phyloP scores from a whole-genome alignment of 2,329 filamentous ascomycete genomes.

The Cyclaneusma minus region DNA sequence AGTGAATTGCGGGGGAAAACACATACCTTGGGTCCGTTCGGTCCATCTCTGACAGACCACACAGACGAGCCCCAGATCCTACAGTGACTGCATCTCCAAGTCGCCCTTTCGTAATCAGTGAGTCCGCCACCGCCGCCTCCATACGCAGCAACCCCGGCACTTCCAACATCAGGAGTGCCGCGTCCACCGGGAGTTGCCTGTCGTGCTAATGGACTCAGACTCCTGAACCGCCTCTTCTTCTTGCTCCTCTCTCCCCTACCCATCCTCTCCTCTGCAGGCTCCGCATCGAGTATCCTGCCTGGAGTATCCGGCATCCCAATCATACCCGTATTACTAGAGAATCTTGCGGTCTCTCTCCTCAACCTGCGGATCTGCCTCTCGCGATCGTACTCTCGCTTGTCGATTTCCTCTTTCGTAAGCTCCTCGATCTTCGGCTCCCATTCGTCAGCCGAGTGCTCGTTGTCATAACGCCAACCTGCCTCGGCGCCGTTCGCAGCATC shows the following conservation, averaged over 20 bases:
- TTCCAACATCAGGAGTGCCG: slow-evolving; percentile 69
- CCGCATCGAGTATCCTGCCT: slow-evolving; percentile 34
- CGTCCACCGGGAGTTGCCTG: slow-evolving; percentile 52
- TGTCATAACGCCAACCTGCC: slow-evolving; percentile 91
- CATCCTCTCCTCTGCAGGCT: slow-evolving; percentile 59
- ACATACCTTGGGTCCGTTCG: slow-evolving; percentile 66
- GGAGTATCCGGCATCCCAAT: slow-evolving; percentile 48
- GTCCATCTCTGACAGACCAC: slow-evolving; percentile 90
- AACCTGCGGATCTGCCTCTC: slow-evolving; percentile 80
- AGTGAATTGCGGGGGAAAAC: slow-evolving; percentile 4
- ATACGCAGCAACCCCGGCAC: slow-evolving; percentile 53
- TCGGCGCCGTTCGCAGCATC: slow-evolving; percentile 70
- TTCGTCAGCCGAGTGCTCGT: slow-evolving; percentile 69
- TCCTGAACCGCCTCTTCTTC: slow-evolving; percentile 87
- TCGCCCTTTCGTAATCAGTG: slow-evolving; percentile 61
- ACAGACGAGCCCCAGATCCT: slow-evolving; percentile 76
- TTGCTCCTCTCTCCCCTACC: slow-evolving; percentile 85
- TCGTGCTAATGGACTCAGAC: slow-evolving; percentile 65
- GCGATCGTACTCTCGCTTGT: slow-evolving; percentile 87
- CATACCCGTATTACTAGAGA: slow-evolving; percentile 76
- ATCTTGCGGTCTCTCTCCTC: slow-evolving; percentile 79
- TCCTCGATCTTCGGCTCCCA: slow-evolving; percentile 74
- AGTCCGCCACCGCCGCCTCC: slow-evolving; percentile 40
- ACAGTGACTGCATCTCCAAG: slow-evolving; percentile 84
- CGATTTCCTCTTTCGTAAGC: slow-evolving; percentile 89